phyloP scores from a whole-genome alignment of 164 flowering plant genomes.

The Dillenia turbinata region DNA sequence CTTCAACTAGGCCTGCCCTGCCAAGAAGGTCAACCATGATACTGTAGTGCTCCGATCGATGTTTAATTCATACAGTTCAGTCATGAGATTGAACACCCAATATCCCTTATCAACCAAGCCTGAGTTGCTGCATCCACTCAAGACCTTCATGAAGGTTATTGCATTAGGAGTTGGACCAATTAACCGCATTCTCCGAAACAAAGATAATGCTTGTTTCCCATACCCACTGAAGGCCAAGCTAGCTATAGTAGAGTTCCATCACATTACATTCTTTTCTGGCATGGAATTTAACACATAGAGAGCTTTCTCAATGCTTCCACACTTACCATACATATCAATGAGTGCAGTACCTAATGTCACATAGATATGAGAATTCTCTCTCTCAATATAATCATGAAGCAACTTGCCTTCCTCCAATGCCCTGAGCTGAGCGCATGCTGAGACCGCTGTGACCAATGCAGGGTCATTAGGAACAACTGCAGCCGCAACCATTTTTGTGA shows the following conservation, averaged over 20 bases:
- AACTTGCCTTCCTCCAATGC: slow-evolving; percentile 23
- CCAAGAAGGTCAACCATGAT: slow-evolving; percentile 38
- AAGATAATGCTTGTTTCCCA: slow-evolving; percentile 22
- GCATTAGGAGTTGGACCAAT: slow-evolving; percentile 19
- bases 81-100: slow-evolving; percentile 19
- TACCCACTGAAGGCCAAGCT: slow-evolving; percentile 27
- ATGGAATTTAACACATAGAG: slow-evolving; percentile 19
- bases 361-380: slow-evolving; percentile 11
- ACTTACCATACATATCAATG: slow-evolving; percentile 32
- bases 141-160: slow-evolving; percentile 22
- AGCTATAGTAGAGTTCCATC: slow-evolving; percentile 31
- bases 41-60: slow-evolving; percentile 27
- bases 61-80: slow-evolving; percentile 17
- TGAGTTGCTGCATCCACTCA: slow-evolving; percentile 31
- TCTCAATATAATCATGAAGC: slow-evolving; percentile 19
- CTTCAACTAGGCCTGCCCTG: slow-evolving; percentile 28
- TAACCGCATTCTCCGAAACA: slow-evolving; percentile 22
- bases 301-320: slow-evolving; percentile 25
- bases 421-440: slow-evolving; percentile 28
- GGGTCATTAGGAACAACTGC: slow-evolving; percentile 20
- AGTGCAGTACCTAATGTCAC: slow-evolving; percentile 22
- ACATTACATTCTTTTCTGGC: slow-evolving; percentile 20
- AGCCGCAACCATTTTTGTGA: slow-evolving; percentile 16
- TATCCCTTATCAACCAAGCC: slow-evolving; percentile 28
- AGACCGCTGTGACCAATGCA: slow-evolving; percentile 23